Base-by-base conservation (phyloP, 768 basidiomycete genomes). In the Tylopilus balloui region DNA sequence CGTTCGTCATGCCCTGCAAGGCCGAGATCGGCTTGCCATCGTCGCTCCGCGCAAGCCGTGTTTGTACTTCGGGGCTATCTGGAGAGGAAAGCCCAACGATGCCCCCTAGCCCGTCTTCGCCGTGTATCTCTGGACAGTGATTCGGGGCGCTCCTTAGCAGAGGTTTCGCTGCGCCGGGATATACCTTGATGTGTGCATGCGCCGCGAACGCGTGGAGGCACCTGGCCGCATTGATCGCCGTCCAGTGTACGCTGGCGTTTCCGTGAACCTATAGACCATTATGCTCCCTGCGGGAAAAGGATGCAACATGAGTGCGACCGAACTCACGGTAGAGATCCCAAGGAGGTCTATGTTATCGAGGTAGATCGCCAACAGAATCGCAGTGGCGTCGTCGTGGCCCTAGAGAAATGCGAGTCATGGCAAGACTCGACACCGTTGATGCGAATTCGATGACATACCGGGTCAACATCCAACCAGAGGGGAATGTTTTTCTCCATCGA, bases 311-410 rank as follows among this genome's bases (percentile, higher is more conserved):
- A 1, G 15, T n/a, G n/a, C n/a, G 28, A 23, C 20, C 14, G 36
- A 21, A 50, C 73, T 57, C 66, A 89, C 91, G 21, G 89, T 89
- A 0, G 91, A 92, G n/a, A 94, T 70, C 1, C 92, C 92, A 6
- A 92, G 68, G 17, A 95, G 78, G 31, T 76, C 66, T 48, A 92
- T 76, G 51, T 83, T 75, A 1, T 78, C 74, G 12, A 76, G 75
- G 55, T 89, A 80, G 5, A 86, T 61, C 4, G 88, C 89, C 9
- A 93, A 69, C 61, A 94, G 71, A 43, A 94, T 83, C 3, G 89
- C 90, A 11, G 81, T 83, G 5, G 88, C 92, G 70, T 94, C 92
- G 59, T 95, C 92, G 59, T 94, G 92, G 13, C 92, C 91, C 88
- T 90, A 43, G 12, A 37, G 13, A 38, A 6, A 36, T 28, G 36